Base-by-base conservation (phyloP, 139 green algal species). In the Tetradesmus obliquus region DNA sequence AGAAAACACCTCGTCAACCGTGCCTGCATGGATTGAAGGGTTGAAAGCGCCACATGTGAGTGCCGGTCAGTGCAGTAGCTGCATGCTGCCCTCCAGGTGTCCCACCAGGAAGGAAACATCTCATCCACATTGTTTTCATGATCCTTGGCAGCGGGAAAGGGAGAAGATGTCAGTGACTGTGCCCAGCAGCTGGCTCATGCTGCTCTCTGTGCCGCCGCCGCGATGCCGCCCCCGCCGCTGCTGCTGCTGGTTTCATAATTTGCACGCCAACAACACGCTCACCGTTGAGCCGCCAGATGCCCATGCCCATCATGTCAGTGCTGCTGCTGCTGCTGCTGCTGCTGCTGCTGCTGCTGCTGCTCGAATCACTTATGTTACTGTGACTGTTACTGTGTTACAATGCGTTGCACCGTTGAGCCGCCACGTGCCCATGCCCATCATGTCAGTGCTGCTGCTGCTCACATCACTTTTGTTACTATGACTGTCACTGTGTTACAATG, bases 401-500 rank as follows among this genome's bases (percentile, higher is more conserved):
- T 72, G 10, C 60, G 10, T 10, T 13, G 60, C 60, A 71, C 60
- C 12, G 2, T 76, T 76, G 17, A 6, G 66, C 66, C 66, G 15
- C 96, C 96, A 98, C 1, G 88, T 95, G 62, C 95, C 95, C 93
- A 98, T 95, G 22, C 94, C 93, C 19, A 98, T 85, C 5, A 94
- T 91, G 20, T 96, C 91, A 20, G 92, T 94, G 9, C 32, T 45
- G 32, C 32, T 45, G 32, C 32, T 45, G 32, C 32, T 45, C 32
- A 45, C 32, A 45, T 45, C 32, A 45, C 32, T 45, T 45, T 1
- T 45, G 32, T 45, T 45, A 45, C 32, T 45, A 45, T 45, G 32
- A 45, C 32, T 45, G 32, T 45, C 32, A 45, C 32, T 45, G 32
- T 45, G 32, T 45, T 45, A 45, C 32, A 45, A 45, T 45, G 8